phyloP scores from a whole-genome alignment of 163 green algal species.

The Scenedesmus sp. region DNA sequence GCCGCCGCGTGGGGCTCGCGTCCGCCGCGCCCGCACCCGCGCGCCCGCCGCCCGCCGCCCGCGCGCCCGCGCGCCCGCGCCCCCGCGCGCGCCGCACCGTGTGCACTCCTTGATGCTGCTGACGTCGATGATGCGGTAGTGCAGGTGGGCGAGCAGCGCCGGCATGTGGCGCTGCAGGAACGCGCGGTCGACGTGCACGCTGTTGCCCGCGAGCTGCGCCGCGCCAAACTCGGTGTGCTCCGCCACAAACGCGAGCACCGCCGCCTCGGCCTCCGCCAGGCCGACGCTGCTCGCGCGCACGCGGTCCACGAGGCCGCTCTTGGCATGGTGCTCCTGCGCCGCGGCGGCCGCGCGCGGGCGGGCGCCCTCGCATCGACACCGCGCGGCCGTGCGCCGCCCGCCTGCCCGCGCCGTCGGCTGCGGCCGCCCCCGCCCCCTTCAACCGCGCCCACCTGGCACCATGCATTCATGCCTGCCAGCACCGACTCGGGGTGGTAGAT shows the following conservation, averaged over 20 bases:
- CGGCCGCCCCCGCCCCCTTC: no score
- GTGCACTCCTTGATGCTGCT: conserved; percentile 78
- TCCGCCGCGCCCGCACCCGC: no score
- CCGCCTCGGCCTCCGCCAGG: conserved; percentile 75
- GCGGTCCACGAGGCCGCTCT: conserved; percentile 80
- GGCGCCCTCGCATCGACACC: no score
- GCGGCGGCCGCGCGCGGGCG: no score
- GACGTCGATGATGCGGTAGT: conserved; percentile 92
- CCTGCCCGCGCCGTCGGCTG: no score
- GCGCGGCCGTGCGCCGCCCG: no score
- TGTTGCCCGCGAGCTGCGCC: conserved; percentile 87
- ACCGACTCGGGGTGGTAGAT: conserved; percentile 88
- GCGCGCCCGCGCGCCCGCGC: no score
- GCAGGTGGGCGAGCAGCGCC: conserved; percentile 72
- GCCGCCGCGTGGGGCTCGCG: no score
- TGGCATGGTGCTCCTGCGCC: conserved; percentile 88
- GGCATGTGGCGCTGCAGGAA: conserved; percentile 94
- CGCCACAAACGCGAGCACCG: conserved; percentile 80
- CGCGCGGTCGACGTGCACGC: conserved; percentile 88
- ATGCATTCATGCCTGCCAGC: conserved; percentile 92
- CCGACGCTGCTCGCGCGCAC: conserved; percentile 55
- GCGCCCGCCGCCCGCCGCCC: no score
- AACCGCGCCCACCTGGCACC: no score
- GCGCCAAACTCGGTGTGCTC: conserved; percentile 56
- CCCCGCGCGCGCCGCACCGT: conserved; percentile 10